phyloP scores from a whole-genome alignment of 2,329 filamentous ascomycete genomes.

The Penicillium olsonii region DNA sequence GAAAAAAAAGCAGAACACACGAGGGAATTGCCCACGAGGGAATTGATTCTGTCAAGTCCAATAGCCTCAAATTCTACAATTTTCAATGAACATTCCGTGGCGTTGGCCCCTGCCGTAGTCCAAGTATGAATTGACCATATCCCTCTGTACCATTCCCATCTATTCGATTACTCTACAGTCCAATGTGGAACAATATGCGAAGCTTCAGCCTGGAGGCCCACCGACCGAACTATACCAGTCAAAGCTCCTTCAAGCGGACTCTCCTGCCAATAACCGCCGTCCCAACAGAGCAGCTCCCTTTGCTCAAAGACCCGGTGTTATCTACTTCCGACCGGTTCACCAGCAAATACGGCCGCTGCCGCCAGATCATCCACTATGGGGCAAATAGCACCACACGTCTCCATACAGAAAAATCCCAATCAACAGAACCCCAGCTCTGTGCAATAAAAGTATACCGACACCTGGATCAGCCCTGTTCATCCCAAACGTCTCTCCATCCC shows the following conservation, averaged over 20 bases:
- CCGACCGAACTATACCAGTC: background rate
- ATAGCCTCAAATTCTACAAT: no score
- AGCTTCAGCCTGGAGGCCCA: conserved; percentile 12
- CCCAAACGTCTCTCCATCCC: conserved; percentile 18
- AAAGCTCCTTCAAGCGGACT: conserved; percentile 2
- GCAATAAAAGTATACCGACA: conserved; percentile 34
- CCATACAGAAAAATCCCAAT: conserved; percentile 16
- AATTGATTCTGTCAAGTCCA: background rate
- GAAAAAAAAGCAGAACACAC: background rate
- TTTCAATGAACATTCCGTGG: no score
- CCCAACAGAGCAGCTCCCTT: conserved; percentile 18
- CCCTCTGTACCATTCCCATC: no score
- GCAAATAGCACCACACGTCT: conserved; percentile 28
- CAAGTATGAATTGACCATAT: no score
- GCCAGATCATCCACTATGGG: conserved; percentile 31
- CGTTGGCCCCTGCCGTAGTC: no score
- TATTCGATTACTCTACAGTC: background rate
- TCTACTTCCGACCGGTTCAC: conserved; percentile 10
- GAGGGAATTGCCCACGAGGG: conserved; percentile 4
- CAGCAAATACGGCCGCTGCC: conserved; percentile 28
- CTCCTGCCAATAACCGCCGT: conserved; percentile 10
- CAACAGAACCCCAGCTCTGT: conserved; percentile 15
- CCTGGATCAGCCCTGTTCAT: conserved; percentile 1
- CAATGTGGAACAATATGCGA: conserved; percentile 11
- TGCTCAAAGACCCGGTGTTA: conserved; percentile 12